phyloP scores from a whole-genome alignment of 75 land plant genomes.

The Sequoiadendron giganteum region DNA sequence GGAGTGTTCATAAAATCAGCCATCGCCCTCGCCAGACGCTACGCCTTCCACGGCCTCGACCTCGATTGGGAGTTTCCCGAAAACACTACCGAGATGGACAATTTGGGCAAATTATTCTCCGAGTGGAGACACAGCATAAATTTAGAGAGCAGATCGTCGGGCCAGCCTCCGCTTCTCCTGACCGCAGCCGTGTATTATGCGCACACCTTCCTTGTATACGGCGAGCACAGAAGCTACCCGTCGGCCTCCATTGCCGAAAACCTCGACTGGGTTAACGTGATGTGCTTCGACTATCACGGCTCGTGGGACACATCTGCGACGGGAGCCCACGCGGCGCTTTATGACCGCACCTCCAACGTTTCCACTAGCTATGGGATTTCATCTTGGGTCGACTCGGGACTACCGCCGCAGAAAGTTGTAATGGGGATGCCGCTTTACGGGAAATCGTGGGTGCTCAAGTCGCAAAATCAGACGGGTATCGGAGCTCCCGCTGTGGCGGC shows the following conservation, averaged over 20 bases:
- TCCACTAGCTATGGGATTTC: constrained; percentile 51
- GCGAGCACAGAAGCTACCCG: constrained; percentile 35
- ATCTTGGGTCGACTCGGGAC: constrained; percentile 66
- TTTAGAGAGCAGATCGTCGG: constrained; percentile 19
- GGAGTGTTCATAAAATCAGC: constrained; percentile 39
- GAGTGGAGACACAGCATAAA: constrained; percentile 52
- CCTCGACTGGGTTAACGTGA: constrained; percentile 53
- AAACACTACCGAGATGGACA: constrained; percentile 39
- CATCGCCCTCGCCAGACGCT: constrained; percentile 43
- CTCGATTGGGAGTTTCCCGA: constrained; percentile 79
- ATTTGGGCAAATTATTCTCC: constrained; percentile 32
- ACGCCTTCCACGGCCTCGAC: constrained; percentile 71
- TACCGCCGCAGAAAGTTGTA: constrained; percentile 34
- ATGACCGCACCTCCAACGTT: constrained; percentile 31
- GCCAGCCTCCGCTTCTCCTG: constrained; percentile 38
- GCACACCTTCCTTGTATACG: not conserved
- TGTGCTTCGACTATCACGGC: constrained; percentile 72
- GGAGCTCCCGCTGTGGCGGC: constrained; percentile 61
- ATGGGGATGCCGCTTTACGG: constrained; percentile 50
- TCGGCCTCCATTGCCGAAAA: constrained; percentile 24
- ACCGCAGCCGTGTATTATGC: constrained; percentile 66
- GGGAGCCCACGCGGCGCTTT: constrained; percentile 55
- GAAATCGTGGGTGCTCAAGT: constrained; percentile 47
- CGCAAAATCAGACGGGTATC: constrained; percentile 27
- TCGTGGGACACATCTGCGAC: constrained; percentile 50